Conservation (phyloP, 371 early-diverging fungal species). For the Actinomortierella ambigua region DNA sequence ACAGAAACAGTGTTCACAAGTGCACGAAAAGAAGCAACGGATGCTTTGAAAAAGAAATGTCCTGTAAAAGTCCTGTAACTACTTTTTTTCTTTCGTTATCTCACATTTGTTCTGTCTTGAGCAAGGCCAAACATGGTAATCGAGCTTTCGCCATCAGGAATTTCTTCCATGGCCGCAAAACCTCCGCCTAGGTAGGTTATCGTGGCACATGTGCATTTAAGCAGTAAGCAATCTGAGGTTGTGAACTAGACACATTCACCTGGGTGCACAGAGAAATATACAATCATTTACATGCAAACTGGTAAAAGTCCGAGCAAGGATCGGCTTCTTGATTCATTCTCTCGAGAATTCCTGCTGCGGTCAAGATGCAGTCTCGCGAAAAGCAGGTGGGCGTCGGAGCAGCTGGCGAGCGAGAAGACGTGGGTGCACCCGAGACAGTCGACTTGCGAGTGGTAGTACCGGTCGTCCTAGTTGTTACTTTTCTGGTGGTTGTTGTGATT, state of each 20-base stretch:
- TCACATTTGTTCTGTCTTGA: constrained; percentile 50
- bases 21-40: constrained; percentile 21
- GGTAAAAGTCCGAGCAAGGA: constrained; percentile 63
- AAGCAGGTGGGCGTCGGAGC: no score
- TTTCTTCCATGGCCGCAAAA: constrained; percentile 52
- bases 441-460: no score
- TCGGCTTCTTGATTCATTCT: constrained; percentile 54
- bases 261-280: constrained; percentile 1
- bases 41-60: not conserved
- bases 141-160: constrained; percentile 57
- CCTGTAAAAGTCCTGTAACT: constrained; percentile 11
- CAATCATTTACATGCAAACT: constrained; percentile 56
- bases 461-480: no score
- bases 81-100: constrained; percentile 32
- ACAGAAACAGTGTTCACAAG: no score
- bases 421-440: no score
- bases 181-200: constrained; percentile 63
- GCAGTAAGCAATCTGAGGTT: not conserved
- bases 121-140: constrained; percentile 25
- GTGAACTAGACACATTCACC: not conserved
- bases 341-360: constrained; percentile 61
- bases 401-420: no score
- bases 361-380: constrained; percentile 64
- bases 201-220: not conserved
- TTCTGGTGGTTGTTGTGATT: no score